Conservation (phyloP, 495 filamentous ascomycete species). For the Aspergillus bertholletiae region DNA sequence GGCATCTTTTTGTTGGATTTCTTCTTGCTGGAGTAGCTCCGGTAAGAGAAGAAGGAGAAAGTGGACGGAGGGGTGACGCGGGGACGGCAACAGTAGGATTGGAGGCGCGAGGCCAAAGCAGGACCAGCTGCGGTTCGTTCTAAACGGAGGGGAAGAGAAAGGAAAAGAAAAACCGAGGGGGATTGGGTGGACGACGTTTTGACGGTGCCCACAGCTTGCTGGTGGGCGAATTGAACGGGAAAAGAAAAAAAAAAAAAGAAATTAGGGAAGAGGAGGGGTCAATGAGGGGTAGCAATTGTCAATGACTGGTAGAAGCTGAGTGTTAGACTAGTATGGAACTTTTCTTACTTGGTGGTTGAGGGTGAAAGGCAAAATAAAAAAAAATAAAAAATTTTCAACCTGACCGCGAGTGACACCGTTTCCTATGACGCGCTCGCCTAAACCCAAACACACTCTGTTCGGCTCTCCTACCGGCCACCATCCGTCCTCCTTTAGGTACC, state of each 20-base stretch:
- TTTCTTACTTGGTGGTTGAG: too few relatives aligned
- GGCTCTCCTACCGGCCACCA: neutral
- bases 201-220: constrained; percentile 27
- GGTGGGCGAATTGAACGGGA: constrained; percentile 20
- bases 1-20: constrained; percentile 48
- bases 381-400: neutral
- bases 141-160: constrained; percentile 30
- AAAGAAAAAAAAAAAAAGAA: neutral
- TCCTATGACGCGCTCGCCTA: constrained; percentile 6
- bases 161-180: constrained; percentile 29
- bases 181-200: constrained; percentile 35
- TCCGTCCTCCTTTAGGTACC: too few relatives aligned
- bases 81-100: constrained; percentile 19
- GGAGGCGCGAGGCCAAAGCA: constrained; percentile 35
- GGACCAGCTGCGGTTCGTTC: constrained; percentile 49
- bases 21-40: constrained; percentile 45
- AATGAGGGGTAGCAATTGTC: constrained; percentile 1
- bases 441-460: neutral
- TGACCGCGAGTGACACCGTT: neutral
- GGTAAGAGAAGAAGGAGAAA: constrained; percentile 20
- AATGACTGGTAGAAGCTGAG: neutral
- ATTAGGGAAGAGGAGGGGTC: neutral
- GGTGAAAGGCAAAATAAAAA: too few relatives aligned
- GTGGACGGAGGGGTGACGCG: constrained; percentile 22
- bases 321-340: neutral